These are phyloP conservation scores for Choanephora cucurbitarum DNA, from an alignment of 371 early-diverging fungal species.

Conservation along the genomic window DNA sequence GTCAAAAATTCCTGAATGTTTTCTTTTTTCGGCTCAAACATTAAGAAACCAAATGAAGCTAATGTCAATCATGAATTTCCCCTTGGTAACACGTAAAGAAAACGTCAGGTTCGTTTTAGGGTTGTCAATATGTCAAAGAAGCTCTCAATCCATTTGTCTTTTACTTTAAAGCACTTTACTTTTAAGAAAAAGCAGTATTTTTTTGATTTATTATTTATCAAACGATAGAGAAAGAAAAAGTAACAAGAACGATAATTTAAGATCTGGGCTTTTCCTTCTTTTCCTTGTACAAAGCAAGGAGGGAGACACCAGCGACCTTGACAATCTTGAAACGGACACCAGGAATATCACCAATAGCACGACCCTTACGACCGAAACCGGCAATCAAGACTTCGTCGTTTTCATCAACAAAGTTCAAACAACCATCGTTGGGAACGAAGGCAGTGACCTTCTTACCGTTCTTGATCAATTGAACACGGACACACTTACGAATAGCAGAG, in stretches of 20 bases:
- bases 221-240: constrained; percentile 2
- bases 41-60: too few species aligned
- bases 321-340: constrained; percentile 99
- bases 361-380: constrained; percentile 93
- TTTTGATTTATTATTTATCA: neutral
- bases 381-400: constrained; percentile 98
- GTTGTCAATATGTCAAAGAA: too few species aligned
- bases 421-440: constrained; percentile 99
- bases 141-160: too few species aligned
- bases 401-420: constrained; percentile 97
- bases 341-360: constrained; percentile 99
- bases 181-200: neutral
- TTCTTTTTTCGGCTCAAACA: too few species aligned
- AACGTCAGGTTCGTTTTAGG: too few species aligned
- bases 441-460: constrained; percentile 99
- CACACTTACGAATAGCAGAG: constrained; percentile 99
- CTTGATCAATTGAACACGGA: constrained; percentile 99
- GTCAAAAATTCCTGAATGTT: too few species aligned
- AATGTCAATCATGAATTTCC: too few species aligned
- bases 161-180: too few species aligned
- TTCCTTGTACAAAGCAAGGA: constrained; percentile 99
- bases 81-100: too few species aligned
- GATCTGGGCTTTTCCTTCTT: constrained; percentile 99
- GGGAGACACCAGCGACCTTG: constrained; percentile 99
- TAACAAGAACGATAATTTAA: constrained; percentile 53